Percentiles rank a stretch among this genome's conserved stretches.
Evolutionary conservation across 2,329 filamentous ascomycete species (phyloP).

Genomic region (Trichoderma arundinaceum): DNA sequence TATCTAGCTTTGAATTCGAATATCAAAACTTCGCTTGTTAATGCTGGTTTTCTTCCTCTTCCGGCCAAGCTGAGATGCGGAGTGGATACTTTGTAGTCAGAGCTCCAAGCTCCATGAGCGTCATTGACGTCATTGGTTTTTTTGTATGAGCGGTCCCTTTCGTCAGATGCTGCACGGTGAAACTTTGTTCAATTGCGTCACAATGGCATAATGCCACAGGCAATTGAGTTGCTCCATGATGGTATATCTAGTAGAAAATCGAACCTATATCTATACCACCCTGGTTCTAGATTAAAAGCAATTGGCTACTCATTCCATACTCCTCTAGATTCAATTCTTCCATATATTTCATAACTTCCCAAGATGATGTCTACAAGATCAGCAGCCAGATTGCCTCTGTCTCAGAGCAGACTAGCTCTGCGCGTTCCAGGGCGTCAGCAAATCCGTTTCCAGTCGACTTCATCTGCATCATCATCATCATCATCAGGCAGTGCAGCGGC

Average conservation of each 20-base stretch:
- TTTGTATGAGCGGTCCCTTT: not conserved
- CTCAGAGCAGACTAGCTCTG: constrained; percentile 13
- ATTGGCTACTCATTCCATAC: no score
- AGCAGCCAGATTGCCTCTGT: constrained; percentile 18
- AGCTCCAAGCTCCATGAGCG: not conserved
- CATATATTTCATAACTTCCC: not conserved
- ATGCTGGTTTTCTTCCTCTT: not conserved
- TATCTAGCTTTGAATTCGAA: not conserved
- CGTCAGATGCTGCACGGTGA: not conserved
- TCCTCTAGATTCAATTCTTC: not conserved
- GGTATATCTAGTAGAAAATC: no score
- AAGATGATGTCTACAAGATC: constrained; percentile 29
- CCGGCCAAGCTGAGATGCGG: not conserved
- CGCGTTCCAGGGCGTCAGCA: constrained; percentile 22
- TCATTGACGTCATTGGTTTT: constrained; percentile 25
- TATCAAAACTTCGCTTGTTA: not conserved
- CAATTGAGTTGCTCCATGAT: not conserved
- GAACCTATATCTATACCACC: no score
- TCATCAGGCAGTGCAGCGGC: not conserved
- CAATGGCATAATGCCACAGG: constrained; percentile 23
- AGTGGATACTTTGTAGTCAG: constrained; percentile 1
- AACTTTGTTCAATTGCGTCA: constrained; percentile 24
- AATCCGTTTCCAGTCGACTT: constrained; percentile 26
- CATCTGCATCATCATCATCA: constrained; percentile 20
- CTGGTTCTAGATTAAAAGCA: no score